Base-by-base conservation (phyloP, 2,329 filamentous ascomycete species). In the Calonectria hawksworthii region DNA sequence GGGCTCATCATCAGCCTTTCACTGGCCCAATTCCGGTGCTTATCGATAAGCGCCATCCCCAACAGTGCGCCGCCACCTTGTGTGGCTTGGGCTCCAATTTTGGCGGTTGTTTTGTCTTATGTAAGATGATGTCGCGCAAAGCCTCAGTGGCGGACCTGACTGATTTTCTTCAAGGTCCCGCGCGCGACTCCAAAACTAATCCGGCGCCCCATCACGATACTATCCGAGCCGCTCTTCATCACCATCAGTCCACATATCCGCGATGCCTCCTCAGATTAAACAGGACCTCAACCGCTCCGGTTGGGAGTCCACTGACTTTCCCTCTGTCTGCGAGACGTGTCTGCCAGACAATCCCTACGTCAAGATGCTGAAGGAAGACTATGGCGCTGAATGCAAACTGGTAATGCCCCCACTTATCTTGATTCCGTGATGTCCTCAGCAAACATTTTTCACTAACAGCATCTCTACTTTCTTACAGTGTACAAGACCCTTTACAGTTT, bases 321-420 rank as follows among this genome's bases (percentile, higher is more conserved):
- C 95, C 11, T 96, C 94, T 3, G 94, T 97, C 41, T 97, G 92
- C 88, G 97, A 99, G 86, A 96, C 93, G 83, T 99, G 97, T 84
- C 91, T 99, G 2, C 96, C 96, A 21, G 96, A 98, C 76, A 99
- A 99, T 82, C 96, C 96, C 2, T 99, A 98, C 83, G 97, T 99
- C 54, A 97, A 99, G 86, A 99, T 99, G 96, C 90, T 99, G 75
- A 99, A 99, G 86, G 96, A 99, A 83, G 96, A 99, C 85, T 93
- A 98, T 82, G 97, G 96, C 81, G 95, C 94, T 72, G 94, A 96
- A 86, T 95, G 94, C 90, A 94, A 94, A 88, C 88, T 94, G 78
- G 86, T 87, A 82, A 69, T 84, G 73, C 59, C 41, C 47, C 56
- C 47, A 36, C 36, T 47, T 61, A 44, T 36, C 52, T 44, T 50